Evolutionary conservation across 1,284 basidiomycete species (phyloP), one percentile per base, ranked within the genome.

Genomic region (Austroboletus rostrupii): DNA sequence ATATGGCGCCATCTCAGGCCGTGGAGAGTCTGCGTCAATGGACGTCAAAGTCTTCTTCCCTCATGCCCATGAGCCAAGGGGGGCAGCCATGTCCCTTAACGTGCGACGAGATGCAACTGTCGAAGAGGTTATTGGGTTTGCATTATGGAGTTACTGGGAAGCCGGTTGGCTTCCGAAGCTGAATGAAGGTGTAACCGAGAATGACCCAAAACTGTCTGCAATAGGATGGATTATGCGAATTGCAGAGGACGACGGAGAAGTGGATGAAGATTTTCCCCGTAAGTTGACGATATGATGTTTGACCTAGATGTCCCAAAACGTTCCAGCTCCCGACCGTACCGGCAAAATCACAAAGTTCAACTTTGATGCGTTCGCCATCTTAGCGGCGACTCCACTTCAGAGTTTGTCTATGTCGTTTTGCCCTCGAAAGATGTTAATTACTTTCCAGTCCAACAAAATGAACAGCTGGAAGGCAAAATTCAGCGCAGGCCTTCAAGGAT

Each of bases 221-320:
- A 76, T 90, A 2, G 93, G 91, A 1, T 99, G 96, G 95, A 86
- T 92, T n/a, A 68, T 99, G 69, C 77, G 93, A 52, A 94, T 99
- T 50, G 92, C 95, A 9, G 96, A 99, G 63, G 92, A 95, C 46
- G 94, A 98, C 67, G 97, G 97, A 16, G 93, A 97, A 68, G 93
- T 98, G 0, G 97, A 99, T 65, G 96, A 98, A 66, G 97, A 99
- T 69, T 99, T 96, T 62, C 96, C 97, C 28, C 85, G 92, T 94
- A 62, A 57, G 81, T 64, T 29, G 19, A 35, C n/a, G 35, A 47
- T 37, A 40, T 45, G 19, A 13, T 1, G 6, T 33, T 16, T 13
- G 12, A 26, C 36, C 8, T 23, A n/a, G 32, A 47, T 57, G 19
- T 55, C 36, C 39, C 3, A 49, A 4, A n/a, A 33, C 44, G n/a